A percentile compares a stretch with the other conserved stretches of the same genome.
These are phyloP conservation scores for Chaetothyriales sp. DNA, from an alignment of 2,329 filamentous ascomycete genomes.

Conservation along the genomic window DNA sequence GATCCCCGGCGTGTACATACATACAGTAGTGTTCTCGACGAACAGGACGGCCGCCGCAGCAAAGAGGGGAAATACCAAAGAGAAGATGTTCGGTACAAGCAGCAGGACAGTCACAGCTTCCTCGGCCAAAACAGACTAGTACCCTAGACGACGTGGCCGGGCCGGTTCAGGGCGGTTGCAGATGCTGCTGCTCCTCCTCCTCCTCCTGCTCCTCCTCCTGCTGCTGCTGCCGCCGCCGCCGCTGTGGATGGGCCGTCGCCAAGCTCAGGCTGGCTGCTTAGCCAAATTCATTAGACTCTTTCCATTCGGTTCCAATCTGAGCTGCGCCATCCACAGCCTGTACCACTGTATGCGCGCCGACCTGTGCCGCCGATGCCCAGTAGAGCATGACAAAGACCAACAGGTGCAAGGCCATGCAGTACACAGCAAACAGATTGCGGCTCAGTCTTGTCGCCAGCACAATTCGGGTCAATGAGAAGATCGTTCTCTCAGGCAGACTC, in stretches of 20 bases:
- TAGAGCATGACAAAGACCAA: constrained; percentile 78
- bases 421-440: constrained; percentile 83
- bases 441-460: constrained; percentile 80
- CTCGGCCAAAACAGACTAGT: too few relatives aligned
- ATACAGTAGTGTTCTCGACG: too few relatives aligned
- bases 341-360: constrained; percentile 46
- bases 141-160: too few relatives aligned
- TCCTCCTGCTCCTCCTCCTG: too few relatives aligned
- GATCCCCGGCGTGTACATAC: background rate
- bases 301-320: background rate
- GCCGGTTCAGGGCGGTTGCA: too few relatives aligned
- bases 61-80: too few relatives aligned
- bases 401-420: constrained; percentile 77
- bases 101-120: too few relatives aligned
- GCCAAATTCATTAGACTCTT: background rate
- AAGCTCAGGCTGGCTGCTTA: background rate
- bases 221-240: too few relatives aligned
- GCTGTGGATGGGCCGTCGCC: too few relatives aligned
- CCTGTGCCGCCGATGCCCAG: constrained; percentile 57
- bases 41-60: too few relatives aligned
- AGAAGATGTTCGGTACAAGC: too few relatives aligned
- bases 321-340: constrained; percentile 27
- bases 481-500: constrained; percentile 75
- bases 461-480: constrained; percentile 82
- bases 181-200: too few relatives aligned